Evolutionary conservation across 345 rosid species (phyloP), one percentile per base, ranked within the genome.

Genomic region (Brassica carinata): DNA sequence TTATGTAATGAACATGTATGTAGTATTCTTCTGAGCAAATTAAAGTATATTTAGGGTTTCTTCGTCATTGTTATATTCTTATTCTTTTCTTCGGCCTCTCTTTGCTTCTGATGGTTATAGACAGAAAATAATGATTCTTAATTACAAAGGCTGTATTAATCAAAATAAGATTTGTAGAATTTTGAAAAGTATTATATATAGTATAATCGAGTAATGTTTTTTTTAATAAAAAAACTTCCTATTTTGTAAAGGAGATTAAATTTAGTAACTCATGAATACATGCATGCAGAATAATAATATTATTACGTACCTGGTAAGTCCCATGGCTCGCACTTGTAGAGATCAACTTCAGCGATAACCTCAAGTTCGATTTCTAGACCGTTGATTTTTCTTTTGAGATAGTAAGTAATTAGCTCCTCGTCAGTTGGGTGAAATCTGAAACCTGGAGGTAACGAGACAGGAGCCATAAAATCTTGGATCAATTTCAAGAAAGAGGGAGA

Each of bases 251-350:
- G n/a, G 3, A 62, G 6, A 62, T 70, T 30, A 27, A 27, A 27
- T 27, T 27, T 27, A 27, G 27, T 26, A 26, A 26, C 8, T 36
- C 43, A 36, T 36, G 43, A 2, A 36, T 7, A 36, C 43, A 36
- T 7, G 43, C 43, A 36, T n/a, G n/a, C 9, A 36, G 9, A 36
- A 36, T 36, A 36, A 2, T 7, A 33, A 43, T 36, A 36, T 36
- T 36, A 89, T 26, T 26, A 26, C 2, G 27, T 26, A 26, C 97
- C 97, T 36, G 97, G 97, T 62, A 91, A 90, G 74, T 91, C 97
- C 97, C 97, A 88, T 7, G 97, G 97, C 74, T 91, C 97, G 79
- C 92, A 91, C 81, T 91, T 90, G 85, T 90, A 91, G 69, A 90
- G 91, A 86, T 91, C 94, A 13, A 90, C 90, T 87, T 91, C 97